These are phyloP conservation scores for Daldinia eschscholtzii DNA, from an alignment of 2,329 filamentous ascomycete genomes.

Conservation along the genomic window DNA sequence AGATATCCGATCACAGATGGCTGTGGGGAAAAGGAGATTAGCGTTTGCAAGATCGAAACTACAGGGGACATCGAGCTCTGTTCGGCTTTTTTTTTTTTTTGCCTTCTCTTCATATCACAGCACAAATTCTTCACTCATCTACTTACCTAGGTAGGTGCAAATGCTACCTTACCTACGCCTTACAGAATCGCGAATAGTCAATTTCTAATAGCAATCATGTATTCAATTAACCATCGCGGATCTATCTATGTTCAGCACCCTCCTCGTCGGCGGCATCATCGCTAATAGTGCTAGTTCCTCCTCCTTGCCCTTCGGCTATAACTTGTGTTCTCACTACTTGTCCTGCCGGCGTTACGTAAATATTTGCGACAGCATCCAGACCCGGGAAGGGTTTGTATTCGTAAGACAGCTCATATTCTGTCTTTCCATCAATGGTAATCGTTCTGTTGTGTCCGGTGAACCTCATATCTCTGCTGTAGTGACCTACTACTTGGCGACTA, in stretches of 20 bases:
- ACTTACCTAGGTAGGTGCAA: background rate
- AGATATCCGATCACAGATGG: constrained; percentile 3
- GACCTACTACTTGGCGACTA: constrained; percentile 60
- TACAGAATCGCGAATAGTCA: background rate
- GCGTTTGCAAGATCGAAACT: background rate
- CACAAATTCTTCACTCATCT: no score
- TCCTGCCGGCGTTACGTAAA: constrained; percentile 62
- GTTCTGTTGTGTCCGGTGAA: constrained; percentile 67
- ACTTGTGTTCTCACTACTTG: constrained; percentile 64
- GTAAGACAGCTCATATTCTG: constrained; percentile 66
- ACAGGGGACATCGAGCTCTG: background rate
- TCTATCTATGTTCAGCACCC: background rate
- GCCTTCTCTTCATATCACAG: background rate
- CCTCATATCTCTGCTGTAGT: constrained; percentile 64
- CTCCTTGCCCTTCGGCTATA: constrained; percentile 65
- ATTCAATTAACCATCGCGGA: background rate
- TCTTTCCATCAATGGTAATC: constrained; percentile 58
- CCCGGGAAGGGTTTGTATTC: constrained; percentile 65
- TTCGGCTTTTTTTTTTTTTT: background rate
- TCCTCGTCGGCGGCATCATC: constrained; percentile 7
- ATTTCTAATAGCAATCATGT: background rate
- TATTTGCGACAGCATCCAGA: constrained; percentile 59
- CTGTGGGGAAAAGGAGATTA: constrained; percentile 1
- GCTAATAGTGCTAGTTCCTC: constrained; percentile 65
- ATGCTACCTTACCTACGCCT: background rate